phyloP scores from a whole-genome alignment of 441 rosid genomes.

The Erysimum cheiri region DNA sequence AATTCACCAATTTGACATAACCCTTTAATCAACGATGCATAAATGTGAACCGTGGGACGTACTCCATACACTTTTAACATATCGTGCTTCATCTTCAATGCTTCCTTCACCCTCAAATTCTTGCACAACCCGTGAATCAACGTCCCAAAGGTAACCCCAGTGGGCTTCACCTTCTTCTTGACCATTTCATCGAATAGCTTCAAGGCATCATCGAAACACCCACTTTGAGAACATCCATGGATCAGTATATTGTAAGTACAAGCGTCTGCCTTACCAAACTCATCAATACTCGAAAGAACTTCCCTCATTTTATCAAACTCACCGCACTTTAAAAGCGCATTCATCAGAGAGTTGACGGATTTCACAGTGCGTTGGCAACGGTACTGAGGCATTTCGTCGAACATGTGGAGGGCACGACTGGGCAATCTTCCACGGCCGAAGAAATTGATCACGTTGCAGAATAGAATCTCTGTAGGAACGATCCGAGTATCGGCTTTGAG shows the following conservation, averaged over 20 bases:
- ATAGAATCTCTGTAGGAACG: slow-evolving; percentile 58
- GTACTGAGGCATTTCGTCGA: slow-evolving; percentile 70
- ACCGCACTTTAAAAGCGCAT: slow-evolving; percentile 51
- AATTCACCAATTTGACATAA: slow-evolving; percentile 54
- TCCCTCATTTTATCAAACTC: slow-evolving; percentile 53
- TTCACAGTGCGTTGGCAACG: slow-evolving; percentile 61
- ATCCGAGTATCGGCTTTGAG: slow-evolving; percentile 61
- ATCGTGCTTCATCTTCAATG: slow-evolving; percentile 64
- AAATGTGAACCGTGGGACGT: slow-evolving; percentile 49
- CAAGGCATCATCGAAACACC: slow-evolving; percentile 56
- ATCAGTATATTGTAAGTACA: slow-evolving; percentile 81
- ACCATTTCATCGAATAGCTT: slow-evolving; percentile 67
- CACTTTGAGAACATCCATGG: slow-evolving; percentile 43
- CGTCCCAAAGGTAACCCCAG: slow-evolving; percentile 60
- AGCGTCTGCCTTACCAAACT: slow-evolving; percentile 56
- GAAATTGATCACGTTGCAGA: slow-evolving; percentile 66
- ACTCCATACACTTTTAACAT: slow-evolving; percentile 56
- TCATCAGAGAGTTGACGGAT: slow-evolving; percentile 65
- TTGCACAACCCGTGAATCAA: slow-evolving; percentile 60
- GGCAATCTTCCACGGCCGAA: slow-evolving; percentile 63
- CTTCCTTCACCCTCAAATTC: slow-evolving; percentile 59
- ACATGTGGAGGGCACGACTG: slow-evolving; percentile 57
- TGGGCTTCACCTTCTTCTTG: slow-evolving; percentile 55
- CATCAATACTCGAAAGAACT: slow-evolving; percentile 46
- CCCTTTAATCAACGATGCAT: slow-evolving; percentile 62